These are phyloP conservation scores for Cornus kousa DNA, from an alignment of 148 eudicot species.

Conservation along the genomic window DNA sequence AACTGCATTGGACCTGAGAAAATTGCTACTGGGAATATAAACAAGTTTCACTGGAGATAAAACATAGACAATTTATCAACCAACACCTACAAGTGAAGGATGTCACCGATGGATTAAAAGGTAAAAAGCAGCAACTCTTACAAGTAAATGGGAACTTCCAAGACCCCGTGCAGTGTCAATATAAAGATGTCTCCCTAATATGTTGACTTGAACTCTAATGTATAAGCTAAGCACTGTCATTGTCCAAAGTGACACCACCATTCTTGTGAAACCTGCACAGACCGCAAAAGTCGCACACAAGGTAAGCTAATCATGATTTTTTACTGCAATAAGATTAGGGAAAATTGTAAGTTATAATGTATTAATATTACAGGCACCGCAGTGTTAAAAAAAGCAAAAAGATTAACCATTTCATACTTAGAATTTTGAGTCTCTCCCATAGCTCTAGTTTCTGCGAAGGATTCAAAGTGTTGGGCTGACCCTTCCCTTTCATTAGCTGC, in stretches of 20 bases:
- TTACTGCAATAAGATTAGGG: neutral
- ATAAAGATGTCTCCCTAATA: constrained; percentile 90
- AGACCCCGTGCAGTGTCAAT: constrained; percentile 82
- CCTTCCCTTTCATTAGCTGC: constrained; percentile 76
- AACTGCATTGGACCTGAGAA: neutral
- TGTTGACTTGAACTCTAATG: constrained; percentile 93
- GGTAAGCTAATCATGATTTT: constrained; percentile 4
- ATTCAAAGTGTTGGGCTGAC: constrained; percentile 55
- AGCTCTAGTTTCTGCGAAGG: constrained; percentile 82
- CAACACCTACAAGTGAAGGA: neutral
- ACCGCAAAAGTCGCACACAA: neutral
- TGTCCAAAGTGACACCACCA: constrained; percentile 77
- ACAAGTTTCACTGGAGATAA: neutral
- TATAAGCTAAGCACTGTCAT: constrained; percentile 78
- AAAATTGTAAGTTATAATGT: neutral
- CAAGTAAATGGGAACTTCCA: constrained; percentile 58
- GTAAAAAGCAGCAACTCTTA: constrained; percentile 33
- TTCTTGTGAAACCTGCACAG: constrained; percentile 75
- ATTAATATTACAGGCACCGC: neutral
- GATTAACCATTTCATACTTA: constrained; percentile 50
- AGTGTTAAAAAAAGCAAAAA: neutral
- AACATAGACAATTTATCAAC: neutral
- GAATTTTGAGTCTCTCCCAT: constrained; percentile 86
- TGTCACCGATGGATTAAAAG: neutral
- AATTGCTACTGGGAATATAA: neutral